phyloP scores from a whole-genome alignment of 352 stramenopile species.

The Salisapilia sapeloensis region DNA sequence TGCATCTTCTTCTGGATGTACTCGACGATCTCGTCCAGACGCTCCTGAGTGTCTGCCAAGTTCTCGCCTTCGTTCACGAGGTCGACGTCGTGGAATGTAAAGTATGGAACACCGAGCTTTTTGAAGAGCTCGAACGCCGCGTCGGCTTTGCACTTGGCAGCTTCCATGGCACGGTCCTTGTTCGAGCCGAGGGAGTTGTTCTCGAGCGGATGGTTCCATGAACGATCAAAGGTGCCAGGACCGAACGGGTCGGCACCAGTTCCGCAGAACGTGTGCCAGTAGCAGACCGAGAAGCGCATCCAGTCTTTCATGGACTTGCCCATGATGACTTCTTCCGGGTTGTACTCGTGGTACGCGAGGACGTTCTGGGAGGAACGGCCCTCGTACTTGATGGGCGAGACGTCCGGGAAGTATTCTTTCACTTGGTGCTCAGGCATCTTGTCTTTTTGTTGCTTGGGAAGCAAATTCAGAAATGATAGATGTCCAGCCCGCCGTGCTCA shows the following conservation, averaged over 20 bases:
- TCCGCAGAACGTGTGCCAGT: conserved; percentile 33
- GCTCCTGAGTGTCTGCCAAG: conserved; percentile 16
- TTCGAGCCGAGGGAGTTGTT: conserved; percentile 19
- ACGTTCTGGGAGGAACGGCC: conserved; percentile 19
- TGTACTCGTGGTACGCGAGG: conserved; percentile 66
- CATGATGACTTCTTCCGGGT: conserved; percentile 48
- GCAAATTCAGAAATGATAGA: no score
- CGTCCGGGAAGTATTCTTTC: conserved; percentile 30
- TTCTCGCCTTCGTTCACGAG: conserved; percentile 46
- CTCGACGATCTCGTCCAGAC: conserved; percentile 15
- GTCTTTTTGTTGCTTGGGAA: no score
- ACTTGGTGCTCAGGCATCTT: conserved; percentile 9
- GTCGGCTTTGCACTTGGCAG: conserved; percentile 56
- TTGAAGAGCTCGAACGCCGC: conserved; percentile 79
- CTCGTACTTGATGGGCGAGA: conserved; percentile 49
- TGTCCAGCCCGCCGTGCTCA: no score
- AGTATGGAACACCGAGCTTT: conserved; percentile 71
- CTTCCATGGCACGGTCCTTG: conserved; percentile 27
- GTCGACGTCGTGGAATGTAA: conserved; percentile 78
- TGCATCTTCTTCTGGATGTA: conserved; percentile 46
- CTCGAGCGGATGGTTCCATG: conserved; percentile 14
- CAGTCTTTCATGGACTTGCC: conserved; percentile 63
- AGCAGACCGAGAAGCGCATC: conserved; percentile 44
- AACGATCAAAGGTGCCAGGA: conserved; percentile 15
- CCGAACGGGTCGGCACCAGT: conserved; percentile 15